phyloP scores from a whole-genome alignment of 148 eudicot genomes.

The Pharnaceum exiguum region DNA sequence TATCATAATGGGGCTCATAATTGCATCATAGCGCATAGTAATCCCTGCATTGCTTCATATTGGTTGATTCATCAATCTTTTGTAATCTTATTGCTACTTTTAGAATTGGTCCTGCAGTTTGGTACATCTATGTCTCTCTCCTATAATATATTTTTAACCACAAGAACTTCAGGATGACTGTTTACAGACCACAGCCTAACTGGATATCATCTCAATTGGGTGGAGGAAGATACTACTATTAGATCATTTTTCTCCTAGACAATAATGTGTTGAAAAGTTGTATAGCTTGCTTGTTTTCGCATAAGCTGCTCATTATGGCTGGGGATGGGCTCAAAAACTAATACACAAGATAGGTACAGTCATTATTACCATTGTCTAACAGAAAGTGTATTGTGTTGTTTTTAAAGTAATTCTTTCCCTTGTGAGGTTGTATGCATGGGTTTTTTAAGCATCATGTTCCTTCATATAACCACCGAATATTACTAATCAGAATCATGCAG shows the following conservation, averaged over 20 bases:
- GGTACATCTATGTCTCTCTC: not conserved
- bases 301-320: too few relatives aligned
- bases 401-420: too few relatives aligned
- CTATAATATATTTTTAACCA: not conserved
- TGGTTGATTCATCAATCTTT: not conserved
- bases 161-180: not conserved
- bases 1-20: constrained; percentile 19
- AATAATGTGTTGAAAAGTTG: too few relatives aligned
- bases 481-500: not conserved
- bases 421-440: too few relatives aligned
- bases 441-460: not conserved
- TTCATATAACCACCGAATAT: not conserved
- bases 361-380: too few relatives aligned
- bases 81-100: not conserved
- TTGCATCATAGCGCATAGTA: constrained; percentile 6
- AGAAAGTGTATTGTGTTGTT: too few relatives aligned
- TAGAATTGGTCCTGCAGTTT: not conserved
- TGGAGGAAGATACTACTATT: too few relatives aligned
- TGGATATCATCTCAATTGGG: too few relatives aligned
- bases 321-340: too few relatives aligned
- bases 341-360: too few relatives aligned
- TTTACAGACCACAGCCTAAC: not conserved
- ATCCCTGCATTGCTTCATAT: not conserved
- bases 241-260: too few relatives aligned
- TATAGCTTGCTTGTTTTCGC: too few relatives aligned